Evolutionary conservation across 164 flowering plant genomes (phyloP), one percentile per base, ranked within the genome.

Genomic region (Chimonanthus salicifolius): DNA sequence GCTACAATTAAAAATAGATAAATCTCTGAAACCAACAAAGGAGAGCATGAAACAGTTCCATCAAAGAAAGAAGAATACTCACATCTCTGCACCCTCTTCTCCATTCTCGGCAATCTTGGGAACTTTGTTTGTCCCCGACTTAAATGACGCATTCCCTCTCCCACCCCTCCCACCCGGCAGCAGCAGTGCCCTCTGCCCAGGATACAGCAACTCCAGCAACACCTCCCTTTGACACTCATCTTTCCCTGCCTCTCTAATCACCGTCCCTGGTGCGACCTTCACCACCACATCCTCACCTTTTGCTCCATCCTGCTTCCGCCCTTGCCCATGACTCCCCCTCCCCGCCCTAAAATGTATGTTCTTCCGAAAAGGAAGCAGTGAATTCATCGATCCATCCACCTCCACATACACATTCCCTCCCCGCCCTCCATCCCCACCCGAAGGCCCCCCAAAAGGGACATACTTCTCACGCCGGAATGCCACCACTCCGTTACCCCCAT

Each of bases 121-220:
- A 47, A 82, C 99, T 87, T 88, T 95, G 74, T 95, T 95, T 0
- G 79, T 80, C 63, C 94, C 92, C 0, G 96, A 84, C 81, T 93
- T 95, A 73, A 95, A 93, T 0, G 99, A 88, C 0, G 97, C 96
- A 80, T 95, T 95, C 43, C 99, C 99, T 76, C 96, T 85, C 46
- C 99, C 99, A 20, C 98, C 99, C 76, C 94, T 85, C 54, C 99
- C 99, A 21, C 99, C 99, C 0, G 93, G 94, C 82, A 95, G 78
- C 83, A 95, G 72, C 77, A 90, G 64, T 0, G 97, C 99, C 81
- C 87, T 82, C 80, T 95, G 94, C 16, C 96, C 98, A 0, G 93
- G 94, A 75, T 80, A 58, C 84, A 93, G 62, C 85, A 95, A 71
- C 83, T 95, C 99, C 85, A 93, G 74, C 69, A 95, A 78, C 50